These are phyloP conservation scores for Basidiobolus meristosporus DNA, from an alignment of 371 early-diverging fungal species.

Conservation along the genomic window DNA sequence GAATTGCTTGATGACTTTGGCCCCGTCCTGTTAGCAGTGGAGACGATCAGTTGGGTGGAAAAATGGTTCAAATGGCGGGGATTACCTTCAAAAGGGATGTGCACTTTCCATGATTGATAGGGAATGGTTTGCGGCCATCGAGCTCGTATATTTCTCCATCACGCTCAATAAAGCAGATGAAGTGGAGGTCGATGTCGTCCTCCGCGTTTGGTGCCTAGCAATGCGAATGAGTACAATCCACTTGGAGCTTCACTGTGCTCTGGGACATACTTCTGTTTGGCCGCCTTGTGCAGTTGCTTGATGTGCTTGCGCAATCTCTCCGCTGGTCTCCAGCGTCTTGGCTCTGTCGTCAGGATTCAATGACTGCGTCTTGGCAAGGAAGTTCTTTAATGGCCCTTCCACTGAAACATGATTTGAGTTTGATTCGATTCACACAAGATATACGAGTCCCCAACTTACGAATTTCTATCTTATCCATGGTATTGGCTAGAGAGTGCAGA, in stretches of 20 bases:
- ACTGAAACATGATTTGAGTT: slow-evolving; percentile 7
- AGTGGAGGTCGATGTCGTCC: slow-evolving; percentile 62
- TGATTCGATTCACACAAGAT: not conserved
- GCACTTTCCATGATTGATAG: slow-evolving; percentile 65
- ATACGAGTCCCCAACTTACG: not conserved
- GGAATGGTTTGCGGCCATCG: slow-evolving; percentile 64
- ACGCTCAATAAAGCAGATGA: slow-evolving; percentile 53
- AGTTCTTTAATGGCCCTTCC: slow-evolving; percentile 31
- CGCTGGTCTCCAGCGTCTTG: slow-evolving; percentile 32
- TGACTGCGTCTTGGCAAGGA: slow-evolving; percentile 30
- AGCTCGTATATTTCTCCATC: slow-evolving; percentile 68
- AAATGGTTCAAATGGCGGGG: not conserved
- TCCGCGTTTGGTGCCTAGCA: slow-evolving; percentile 37
- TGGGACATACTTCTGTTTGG: slow-evolving; percentile 36
- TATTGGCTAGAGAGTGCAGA: slow-evolving; percentile 51
- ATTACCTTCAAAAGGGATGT: slow-evolving; percentile 33
- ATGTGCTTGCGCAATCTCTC: slow-evolving; percentile 34
- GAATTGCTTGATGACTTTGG: slow-evolving; percentile 37
- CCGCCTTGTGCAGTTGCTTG: slow-evolving; percentile 36
- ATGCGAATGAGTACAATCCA: not conserved
- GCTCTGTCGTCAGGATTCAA: slow-evolving; percentile 53
- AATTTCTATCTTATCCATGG: slow-evolving; percentile 4
- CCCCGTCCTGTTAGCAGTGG: slow-evolving; percentile 25
- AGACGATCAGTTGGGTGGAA: not conserved
- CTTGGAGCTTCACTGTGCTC: not conserved